Percentiles rank a stretch among this genome's conserved stretches.
phyloP scores from a whole-genome alignment of 1,139 yeast species.

The Protomyces inundatus region DNA sequence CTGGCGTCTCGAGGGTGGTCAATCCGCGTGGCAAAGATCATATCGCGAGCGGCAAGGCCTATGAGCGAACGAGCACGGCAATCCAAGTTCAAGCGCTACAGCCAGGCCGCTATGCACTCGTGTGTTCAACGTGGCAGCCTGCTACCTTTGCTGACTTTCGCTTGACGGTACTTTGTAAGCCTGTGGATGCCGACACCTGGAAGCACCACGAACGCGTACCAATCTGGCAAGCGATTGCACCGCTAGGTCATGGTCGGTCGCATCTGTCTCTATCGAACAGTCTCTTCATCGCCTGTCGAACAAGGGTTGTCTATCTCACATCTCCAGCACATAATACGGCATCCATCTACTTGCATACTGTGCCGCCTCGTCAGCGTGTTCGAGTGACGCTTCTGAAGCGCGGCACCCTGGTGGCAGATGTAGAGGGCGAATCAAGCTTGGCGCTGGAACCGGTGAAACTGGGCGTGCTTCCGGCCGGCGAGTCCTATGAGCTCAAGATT shows the following conservation, averaged over 20 bases:
- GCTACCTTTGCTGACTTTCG: constrained; percentile 26
- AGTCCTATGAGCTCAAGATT: not conserved
- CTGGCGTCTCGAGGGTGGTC: not conserved
- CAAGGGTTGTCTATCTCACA: not conserved
- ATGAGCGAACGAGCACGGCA: constrained; percentile 23
- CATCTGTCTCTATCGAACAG: not conserved
- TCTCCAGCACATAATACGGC: not conserved
- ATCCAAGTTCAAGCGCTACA: constrained; percentile 1
- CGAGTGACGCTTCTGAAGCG: not conserved
- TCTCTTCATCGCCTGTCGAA: not conserved
- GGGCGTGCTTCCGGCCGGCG: not conserved
- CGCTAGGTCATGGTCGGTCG: not conserved
- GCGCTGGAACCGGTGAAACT: not conserved
- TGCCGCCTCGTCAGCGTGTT: not conserved
- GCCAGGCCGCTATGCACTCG: constrained; percentile 28
- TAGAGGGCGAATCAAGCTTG: not conserved
- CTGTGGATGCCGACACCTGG: not conserved
- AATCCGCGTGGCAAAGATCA: constrained; percentile 26
- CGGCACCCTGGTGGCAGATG: not conserved
- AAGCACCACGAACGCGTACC: not conserved
- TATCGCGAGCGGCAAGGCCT: constrained; percentile 27
- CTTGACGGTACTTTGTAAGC: not conserved
- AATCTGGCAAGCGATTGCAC: not conserved
- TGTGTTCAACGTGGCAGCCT: constrained; percentile 27
- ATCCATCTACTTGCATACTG: not conserved